Base-by-base conservation (phyloP, 495 filamentous ascomycete genomes). In the Polyplosphaeria fusca region DNA sequence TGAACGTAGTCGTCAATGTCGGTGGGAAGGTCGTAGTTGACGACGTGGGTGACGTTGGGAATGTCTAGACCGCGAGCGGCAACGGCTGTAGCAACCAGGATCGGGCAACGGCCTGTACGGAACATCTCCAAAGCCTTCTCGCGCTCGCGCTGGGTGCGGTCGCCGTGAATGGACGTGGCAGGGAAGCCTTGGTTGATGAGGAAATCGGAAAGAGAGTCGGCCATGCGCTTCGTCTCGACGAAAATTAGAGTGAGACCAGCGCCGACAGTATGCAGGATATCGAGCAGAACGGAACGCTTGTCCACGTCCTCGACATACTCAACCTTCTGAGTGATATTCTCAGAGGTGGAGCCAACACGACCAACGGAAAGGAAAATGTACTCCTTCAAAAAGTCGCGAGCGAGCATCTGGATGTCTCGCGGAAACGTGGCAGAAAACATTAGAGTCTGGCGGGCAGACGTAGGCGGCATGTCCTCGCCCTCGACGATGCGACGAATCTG, bases 351-450 rank as follows among this genome's bases (percentile, higher is more conserved):
- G 68, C 93, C 93, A 59, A 98, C 94, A 82, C 93, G 93, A 61
- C 93, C 93, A 70, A 98, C 94, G 4, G 93, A 97, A 58, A 98
- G 80, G 83, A 97, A 96, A 69, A 98, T 84, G 73, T 96, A 97
- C 70, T 97, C 92, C 76, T 93, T 95, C 64, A 98, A 76, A 81
- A 98, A 98, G 70, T 97, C 94, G 60, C 91, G 83, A 46, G 93
- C 93, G 50, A 98, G 85, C 89, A 96, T 94, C 78, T 97, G 94
- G 58, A 98, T 97, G 70, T 97, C 93, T 61, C 93, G 87, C 52
- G 94, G 93, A 82, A 98, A 98, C 47, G 93, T 98, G 68, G 92
- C 92, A 20, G 91, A 97, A 73, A 98, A 98, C 93, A 98, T 98
- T 77, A 98, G 91, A 38, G 93, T 96, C 74, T 97, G 94, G 67